Conservation (phyloP, 2,329 filamentous ascomycete genomes). For the Sarocladium strictum region DNA sequence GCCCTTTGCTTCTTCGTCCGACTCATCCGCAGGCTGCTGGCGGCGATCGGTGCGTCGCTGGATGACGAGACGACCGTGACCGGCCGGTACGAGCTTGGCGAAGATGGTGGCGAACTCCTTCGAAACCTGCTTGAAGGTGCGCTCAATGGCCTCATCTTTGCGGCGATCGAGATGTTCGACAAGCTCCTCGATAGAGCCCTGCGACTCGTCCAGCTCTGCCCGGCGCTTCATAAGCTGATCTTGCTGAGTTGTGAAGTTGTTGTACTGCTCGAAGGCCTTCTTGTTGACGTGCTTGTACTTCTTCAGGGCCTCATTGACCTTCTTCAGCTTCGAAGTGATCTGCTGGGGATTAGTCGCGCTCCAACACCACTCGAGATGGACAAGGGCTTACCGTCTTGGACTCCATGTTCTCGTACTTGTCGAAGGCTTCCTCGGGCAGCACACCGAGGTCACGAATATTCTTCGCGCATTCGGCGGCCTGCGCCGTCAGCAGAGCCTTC, state of each 20-base stretch:
- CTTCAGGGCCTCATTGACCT: slow-evolving; percentile 87
- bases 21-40: slow-evolving; percentile 47
- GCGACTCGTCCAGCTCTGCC: slow-evolving; percentile 79
- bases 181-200: slow-evolving; percentile 83
- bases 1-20: slow-evolving; percentile 61
- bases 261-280: slow-evolving; percentile 98
- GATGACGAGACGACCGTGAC: slow-evolving; percentile 85
- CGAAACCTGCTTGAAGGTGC: slow-evolving; percentile 96
- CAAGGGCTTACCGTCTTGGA: slow-evolving; percentile 59
- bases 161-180: slow-evolving; percentile 89
- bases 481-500: slow-evolving; percentile 71
- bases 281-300: slow-evolving; percentile 99
- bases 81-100: slow-evolving; percentile 88
- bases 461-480: slow-evolving; percentile 74
- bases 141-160: slow-evolving; percentile 96
- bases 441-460: slow-evolving; percentile 92
- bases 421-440: slow-evolving; percentile 87
- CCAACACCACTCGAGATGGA: background rate
- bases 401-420: slow-evolving; percentile 80
- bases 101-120: slow-evolving; percentile 91
- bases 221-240: slow-evolving; percentile 80
- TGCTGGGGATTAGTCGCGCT: slow-evolving; percentile 19
- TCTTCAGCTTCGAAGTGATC: slow-evolving; percentile 69
- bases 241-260: slow-evolving; percentile 89
- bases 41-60: slow-evolving; percentile 79